phyloP scores from a whole-genome alignment of 345 rosid genomes.

The Conringia planisiliqua region DNA sequence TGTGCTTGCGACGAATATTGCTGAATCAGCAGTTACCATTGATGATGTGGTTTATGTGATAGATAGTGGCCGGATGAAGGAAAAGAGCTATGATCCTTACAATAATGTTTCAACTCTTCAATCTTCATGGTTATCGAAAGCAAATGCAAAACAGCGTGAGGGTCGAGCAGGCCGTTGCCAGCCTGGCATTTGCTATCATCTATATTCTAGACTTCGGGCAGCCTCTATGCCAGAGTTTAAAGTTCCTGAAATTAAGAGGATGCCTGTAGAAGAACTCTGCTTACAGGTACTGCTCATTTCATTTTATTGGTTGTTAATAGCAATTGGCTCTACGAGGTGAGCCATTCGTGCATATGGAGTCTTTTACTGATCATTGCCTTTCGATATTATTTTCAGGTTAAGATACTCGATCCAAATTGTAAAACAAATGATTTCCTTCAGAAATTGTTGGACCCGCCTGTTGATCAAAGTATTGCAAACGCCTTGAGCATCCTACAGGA shows the following conservation, averaged over 20 bases:
- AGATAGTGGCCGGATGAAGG: slow-evolving; percentile 96
- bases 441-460: slow-evolving; percentile 87
- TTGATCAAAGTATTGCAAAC: slow-evolving; percentile 62
- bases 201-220: slow-evolving; percentile 75
- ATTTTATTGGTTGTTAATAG: background rate
- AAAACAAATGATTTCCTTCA: slow-evolving; percentile 62
- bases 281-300: slow-evolving; percentile 55
- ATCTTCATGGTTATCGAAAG: slow-evolving; percentile 90
- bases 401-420: slow-evolving; percentile 74
- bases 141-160: slow-evolving; percentile 91
- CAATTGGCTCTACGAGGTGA: background rate
- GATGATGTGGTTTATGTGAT: slow-evolving; percentile 96
- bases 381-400: slow-evolving; percentile 49
- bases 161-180: slow-evolving; percentile 98
- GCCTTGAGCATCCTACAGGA: slow-evolving; percentile 75
- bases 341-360: background rate
- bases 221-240: slow-evolving; percentile 78
- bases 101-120: slow-evolving; percentile 88
- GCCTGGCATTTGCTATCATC: slow-evolving; percentile 93
- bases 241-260: slow-evolving; percentile 89
- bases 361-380: slow-evolving; percentile 14
- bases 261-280: slow-evolving; percentile 93
- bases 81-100: slow-evolving; percentile 93
- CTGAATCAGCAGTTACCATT: slow-evolving; percentile 87
- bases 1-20: slow-evolving; percentile 85